Evolutionary conservation across 345 rosid species (phyloP).

Genomic region (Mallotus nudiflorus): DNA sequence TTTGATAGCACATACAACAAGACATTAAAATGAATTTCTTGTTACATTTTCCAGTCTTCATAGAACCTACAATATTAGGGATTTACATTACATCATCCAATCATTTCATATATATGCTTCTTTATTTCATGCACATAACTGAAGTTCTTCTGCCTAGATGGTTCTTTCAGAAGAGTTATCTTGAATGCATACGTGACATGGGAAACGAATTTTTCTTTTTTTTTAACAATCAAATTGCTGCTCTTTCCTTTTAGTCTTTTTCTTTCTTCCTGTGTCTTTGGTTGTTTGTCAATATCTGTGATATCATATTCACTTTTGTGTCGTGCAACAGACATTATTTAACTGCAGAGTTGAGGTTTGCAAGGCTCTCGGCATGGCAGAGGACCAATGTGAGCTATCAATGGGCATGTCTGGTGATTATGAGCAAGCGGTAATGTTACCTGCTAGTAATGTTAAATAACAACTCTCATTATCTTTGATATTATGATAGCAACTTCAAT

Average conservation of each 20-base stretch:
- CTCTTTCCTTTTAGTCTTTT: background rate
- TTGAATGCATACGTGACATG: too few relatives aligned
- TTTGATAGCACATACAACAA: background rate
- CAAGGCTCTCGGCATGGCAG: constrained; percentile 70
- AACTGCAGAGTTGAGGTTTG: constrained; percentile 77
- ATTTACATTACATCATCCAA: background rate
- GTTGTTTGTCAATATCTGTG: background rate
- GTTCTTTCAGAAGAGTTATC: too few relatives aligned
- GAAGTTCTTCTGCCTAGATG: too few relatives aligned
- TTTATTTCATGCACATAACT: background rate
- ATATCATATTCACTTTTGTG: background rate
- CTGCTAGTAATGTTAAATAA: background rate
- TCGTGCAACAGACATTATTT: constrained; percentile 51
- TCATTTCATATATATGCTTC: background rate
- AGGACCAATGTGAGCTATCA: constrained; percentile 78
- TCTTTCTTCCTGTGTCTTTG: background rate
- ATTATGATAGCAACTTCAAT: background rate
- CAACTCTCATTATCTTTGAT: background rate
- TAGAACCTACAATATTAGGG: background rate
- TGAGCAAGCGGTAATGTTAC: constrained; percentile 68
- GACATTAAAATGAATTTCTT: constrained; percentile 2
- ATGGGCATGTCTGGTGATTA: constrained; percentile 98
- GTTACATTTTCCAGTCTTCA: background rate
- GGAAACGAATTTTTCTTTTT: too few relatives aligned
- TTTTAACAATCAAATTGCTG: too few relatives aligned